These are phyloP conservation scores for Chondrostereum purpureum DNA, from an alignment of 1,284 basidiomycete genomes.

Conservation along the genomic window DNA sequence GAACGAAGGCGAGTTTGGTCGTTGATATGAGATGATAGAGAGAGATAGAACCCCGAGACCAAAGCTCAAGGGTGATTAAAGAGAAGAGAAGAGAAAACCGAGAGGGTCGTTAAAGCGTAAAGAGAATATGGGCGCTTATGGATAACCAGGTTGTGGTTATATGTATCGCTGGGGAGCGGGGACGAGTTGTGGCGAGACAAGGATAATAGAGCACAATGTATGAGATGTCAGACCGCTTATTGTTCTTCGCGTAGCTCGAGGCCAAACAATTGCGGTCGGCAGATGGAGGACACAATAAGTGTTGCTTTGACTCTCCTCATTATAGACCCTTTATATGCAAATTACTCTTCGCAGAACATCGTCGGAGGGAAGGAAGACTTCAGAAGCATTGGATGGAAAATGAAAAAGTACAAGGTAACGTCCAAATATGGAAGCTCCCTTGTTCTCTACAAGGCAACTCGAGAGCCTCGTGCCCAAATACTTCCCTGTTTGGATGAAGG, in stretches of 20 bases:
- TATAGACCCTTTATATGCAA: not conserved
- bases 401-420: constrained; percentile 1
- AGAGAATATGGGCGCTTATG: not conserved
- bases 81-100: not conserved
- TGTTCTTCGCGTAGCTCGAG: not conserved
- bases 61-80: not conserved
- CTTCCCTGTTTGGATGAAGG: not conserved
- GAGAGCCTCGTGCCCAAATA: not conserved
- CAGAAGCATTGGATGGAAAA: not conserved
- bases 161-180: not conserved
- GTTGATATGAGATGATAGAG: not conserved
- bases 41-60: not conserved
- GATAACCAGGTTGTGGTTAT: not conserved
- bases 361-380: not conserved
- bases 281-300: not conserved
- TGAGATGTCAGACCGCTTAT: not conserved
- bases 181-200: not conserved
- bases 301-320: not conserved
- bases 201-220: not conserved
- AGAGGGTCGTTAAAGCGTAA: not conserved
- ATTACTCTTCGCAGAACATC: too few relatives aligned
- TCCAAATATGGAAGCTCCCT: not conserved
- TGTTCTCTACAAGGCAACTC: not conserved
- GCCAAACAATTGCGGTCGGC: not conserved
- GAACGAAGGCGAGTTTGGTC: not conserved